Conservation (phyloP, 1,284 basidiomycete genomes). For the Ceratobasidium papillatum region DNA sequence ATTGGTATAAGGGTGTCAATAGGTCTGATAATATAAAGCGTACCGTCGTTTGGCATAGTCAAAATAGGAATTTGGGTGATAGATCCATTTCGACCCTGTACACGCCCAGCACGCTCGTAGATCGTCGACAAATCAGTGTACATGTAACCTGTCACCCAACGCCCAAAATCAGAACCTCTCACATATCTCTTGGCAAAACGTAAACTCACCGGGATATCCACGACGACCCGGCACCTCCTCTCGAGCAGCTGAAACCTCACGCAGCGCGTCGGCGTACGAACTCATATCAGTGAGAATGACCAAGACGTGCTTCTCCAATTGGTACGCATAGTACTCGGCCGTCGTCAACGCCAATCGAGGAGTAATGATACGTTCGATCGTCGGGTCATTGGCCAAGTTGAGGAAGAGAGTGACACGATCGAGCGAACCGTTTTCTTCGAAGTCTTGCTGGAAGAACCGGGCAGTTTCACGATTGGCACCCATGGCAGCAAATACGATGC, state of each 20-base stretch:
- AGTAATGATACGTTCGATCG: slow-evolving; percentile 99
- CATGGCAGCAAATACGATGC: slow-evolving; percentile 99
- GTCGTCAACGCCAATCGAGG: slow-evolving; percentile 98
- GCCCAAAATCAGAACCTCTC: background rate
- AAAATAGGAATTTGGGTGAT: slow-evolving; percentile 99
- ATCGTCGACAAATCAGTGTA: slow-evolving; percentile 99
- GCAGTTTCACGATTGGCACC: slow-evolving; percentile 99
- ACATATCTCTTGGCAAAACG: background rate
- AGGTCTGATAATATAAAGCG: slow-evolving; percentile 49
- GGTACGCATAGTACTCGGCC: slow-evolving; percentile 99
- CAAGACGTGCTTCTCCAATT: slow-evolving; percentile 99
- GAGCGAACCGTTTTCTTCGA: slow-evolving; percentile 97
- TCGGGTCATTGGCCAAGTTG: slow-evolving; percentile 99
- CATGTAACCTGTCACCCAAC: slow-evolving; percentile 75
- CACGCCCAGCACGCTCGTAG: slow-evolving; percentile 99
- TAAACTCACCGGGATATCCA: slow-evolving; percentile 85
- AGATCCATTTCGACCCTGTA: slow-evolving; percentile 96
- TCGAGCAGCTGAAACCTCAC: slow-evolving; percentile 98
- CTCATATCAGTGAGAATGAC: slow-evolving; percentile 99
- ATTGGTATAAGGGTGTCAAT: slow-evolving; percentile 9
- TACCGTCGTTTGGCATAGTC: slow-evolving; percentile 99
- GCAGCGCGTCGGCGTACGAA: slow-evolving; percentile 96
- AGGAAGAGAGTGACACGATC: slow-evolving; percentile 99
- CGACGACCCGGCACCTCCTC: slow-evolving; percentile 99
- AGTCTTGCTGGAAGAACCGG: slow-evolving; percentile 99